A percentile compares a stretch with the other conserved stretches of the same genome.
Conservation (phyloP, 2,329 filamentous ascomycete species). For the Aspergillus phoenicis region DNA sequence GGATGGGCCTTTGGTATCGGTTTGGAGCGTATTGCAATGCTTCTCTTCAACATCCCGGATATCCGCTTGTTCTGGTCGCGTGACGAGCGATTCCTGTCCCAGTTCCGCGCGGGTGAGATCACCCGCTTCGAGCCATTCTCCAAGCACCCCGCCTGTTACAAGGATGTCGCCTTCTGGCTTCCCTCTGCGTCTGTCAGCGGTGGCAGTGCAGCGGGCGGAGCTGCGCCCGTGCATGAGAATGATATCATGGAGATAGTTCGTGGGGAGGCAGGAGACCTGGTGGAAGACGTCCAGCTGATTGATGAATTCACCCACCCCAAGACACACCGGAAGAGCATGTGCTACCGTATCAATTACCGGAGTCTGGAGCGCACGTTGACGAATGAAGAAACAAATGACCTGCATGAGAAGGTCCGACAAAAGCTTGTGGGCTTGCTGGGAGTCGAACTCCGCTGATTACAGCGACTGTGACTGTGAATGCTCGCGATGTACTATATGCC, state of each 20-base stretch:
- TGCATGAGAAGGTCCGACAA: slow-evolving; percentile 70
- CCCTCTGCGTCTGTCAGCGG: slow-evolving; percentile 44
- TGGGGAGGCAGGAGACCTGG: slow-evolving; percentile 75
- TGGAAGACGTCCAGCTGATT: slow-evolving; percentile 82
- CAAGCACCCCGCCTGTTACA: slow-evolving; percentile 84
- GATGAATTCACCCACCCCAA: slow-evolving; percentile 90
- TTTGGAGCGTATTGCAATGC: slow-evolving; percentile 93
- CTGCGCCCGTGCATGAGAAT: slow-evolving; percentile 77
- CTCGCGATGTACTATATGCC: background rate
- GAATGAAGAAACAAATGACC: slow-evolving; percentile 73
- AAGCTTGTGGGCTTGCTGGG: slow-evolving; percentile 71
- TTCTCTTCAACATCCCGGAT: slow-evolving; percentile 93
- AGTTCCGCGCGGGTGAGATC: slow-evolving; percentile 66
- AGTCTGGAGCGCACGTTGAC: slow-evolving; percentile 89
- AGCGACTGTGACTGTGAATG: background rate
- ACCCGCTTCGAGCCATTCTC: slow-evolving; percentile 82
- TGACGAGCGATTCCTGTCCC: slow-evolving; percentile 80
- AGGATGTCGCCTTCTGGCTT: slow-evolving; percentile 95
- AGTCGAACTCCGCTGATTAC: slow-evolving; percentile 67
- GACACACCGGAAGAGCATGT: slow-evolving; percentile 79
- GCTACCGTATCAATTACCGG: slow-evolving; percentile 91
- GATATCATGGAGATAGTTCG: slow-evolving; percentile 96
- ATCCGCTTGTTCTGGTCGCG: slow-evolving; percentile 95
- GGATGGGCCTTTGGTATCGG: slow-evolving; percentile 97
- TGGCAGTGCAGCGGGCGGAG: slow-evolving; percentile 42